Evolutionary conservation across 164 flowering plant genomes (phyloP), one percentile per base, ranked within the genome.

Genomic region (Protea cynaroides): DNA sequence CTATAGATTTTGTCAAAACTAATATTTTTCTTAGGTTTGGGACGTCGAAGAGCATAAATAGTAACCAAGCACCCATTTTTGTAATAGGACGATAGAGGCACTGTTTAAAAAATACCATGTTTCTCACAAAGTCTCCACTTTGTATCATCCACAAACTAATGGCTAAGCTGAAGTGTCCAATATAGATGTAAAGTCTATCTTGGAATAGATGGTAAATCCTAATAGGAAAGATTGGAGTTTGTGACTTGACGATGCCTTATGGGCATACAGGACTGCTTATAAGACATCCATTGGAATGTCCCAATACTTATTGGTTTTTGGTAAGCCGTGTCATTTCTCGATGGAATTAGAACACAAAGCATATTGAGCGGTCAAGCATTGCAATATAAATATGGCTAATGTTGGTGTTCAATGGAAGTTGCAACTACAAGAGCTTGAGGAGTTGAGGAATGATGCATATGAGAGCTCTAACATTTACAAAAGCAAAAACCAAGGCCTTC

Each of bases 241-340:
- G n/a, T n/a, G n/a, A n/a, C n/a, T n/a, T n/a, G n/a, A n/a, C n/a
- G n/a, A n/a, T n/a, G n/a, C n/a, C n/a, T n/a, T n/a, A n/a, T n/a
- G 59, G 1, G 72, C 66, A 3, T 69, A 62, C 22, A 40, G 49
- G n/a, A 64, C 59, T 17, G 51, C 64, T 13, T 67, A 47, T 63
- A 72, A 63, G 22, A 67, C 67, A 1, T 68, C 64, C 1, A 62
- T 64, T 18, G 53, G 59, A 1, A 49, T 64, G 46, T 49, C 61
- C 7, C 71, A 71, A 15, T 66, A 56, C 56, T 0, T 58, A 24
- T 24, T 72, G 15, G 67, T 66, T 2, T 64, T 29, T 58, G 67
- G 70, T 2, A 70, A 70, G 19, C 60, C 61, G 6, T 70, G 60
- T 59, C 69, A n/a, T n/a, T n/a, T n/a, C n/a, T n/a, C n/a, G n/a